Percentiles rank a stretch among this genome's conserved stretches.
These are phyloP conservation scores for Nephelium lappaceum DNA, from an alignment of 345 rosid species.

Conservation along the genomic window DNA sequence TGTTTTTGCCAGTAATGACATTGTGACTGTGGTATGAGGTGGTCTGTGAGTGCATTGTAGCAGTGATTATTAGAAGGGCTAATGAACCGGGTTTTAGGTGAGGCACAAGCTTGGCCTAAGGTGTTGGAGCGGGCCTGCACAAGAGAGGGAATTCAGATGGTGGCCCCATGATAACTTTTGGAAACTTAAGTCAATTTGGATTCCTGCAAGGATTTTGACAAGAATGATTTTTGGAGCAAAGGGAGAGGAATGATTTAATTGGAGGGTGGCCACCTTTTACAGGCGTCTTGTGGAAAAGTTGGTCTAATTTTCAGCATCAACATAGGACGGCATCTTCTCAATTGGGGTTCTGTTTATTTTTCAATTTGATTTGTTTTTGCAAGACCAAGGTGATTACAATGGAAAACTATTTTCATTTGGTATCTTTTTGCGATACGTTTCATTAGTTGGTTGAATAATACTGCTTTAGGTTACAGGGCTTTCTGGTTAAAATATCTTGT, in stretches of 20 bases:
- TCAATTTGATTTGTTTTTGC: neutral
- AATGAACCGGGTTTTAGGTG: neutral
- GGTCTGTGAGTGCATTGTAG: neutral
- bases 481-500: neutral
- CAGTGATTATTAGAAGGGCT: neutral
- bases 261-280: neutral
- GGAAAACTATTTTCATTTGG: neutral
- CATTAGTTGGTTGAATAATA: slow-evolving; percentile 2
- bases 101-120: neutral
- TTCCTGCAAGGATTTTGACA: neutral
- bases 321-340: neutral
- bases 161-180: too few species aligned
- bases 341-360: neutral
- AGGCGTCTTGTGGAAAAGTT: neutral
- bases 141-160: too few species aligned
- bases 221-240: neutral
- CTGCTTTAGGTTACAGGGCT: neutral
- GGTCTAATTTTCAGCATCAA: neutral
- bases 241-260: neutral
- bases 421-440: neutral
- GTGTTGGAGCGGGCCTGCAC: neutral
- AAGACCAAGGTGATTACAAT: neutral
- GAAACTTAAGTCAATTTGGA: neutral
- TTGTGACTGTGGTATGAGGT: neutral
- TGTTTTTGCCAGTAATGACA: neutral